Percentiles rank a stretch among this genome's conserved stretches.
phyloP scores from a whole-genome alignment of 345 rosid species.

The Hibiscus trionum region DNA sequence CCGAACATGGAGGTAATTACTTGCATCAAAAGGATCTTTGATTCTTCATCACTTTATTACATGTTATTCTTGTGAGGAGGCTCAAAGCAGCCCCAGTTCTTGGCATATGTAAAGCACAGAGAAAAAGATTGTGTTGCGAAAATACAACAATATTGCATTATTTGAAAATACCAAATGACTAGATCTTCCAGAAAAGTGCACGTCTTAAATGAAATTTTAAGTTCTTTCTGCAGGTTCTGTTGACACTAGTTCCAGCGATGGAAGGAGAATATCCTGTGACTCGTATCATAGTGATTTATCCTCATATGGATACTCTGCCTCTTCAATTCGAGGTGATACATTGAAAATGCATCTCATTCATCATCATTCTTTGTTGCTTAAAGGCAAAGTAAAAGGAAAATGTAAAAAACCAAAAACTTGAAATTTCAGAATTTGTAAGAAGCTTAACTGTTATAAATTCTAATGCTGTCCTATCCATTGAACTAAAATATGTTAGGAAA shows the following conservation, averaged over 20 bases:
- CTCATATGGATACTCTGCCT: background rate
- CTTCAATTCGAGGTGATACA: slow-evolving; percentile 8
- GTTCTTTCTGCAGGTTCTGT: slow-evolving; percentile 21
- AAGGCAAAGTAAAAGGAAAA: background rate
- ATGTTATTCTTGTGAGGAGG: background rate
- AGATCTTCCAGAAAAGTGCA: background rate
- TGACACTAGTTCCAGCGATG: slow-evolving; percentile 9
- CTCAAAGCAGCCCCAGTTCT: background rate
- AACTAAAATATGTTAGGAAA: background rate
- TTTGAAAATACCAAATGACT: background rate
- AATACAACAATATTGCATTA: background rate
- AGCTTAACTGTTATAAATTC: background rate
- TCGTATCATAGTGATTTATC: background rate
- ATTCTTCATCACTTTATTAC: background rate
- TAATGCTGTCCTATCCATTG: background rate
- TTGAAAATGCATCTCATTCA: background rate
- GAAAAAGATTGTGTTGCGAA: background rate
- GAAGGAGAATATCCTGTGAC: slow-evolving; percentile 1
- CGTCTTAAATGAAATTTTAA: background rate
- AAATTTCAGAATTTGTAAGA: background rate
- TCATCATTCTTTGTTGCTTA: background rate
- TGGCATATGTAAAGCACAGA: background rate
- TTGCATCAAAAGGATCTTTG: background rate
- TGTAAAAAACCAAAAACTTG: background rate
- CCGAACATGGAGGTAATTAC: slow-evolving; percentile 23